A percentile compares a stretch with the other conserved stretches of the same genome.
phyloP scores from a whole-genome alignment of 2,329 filamentous ascomycete genomes.

The Penicillium rolfsii region DNA sequence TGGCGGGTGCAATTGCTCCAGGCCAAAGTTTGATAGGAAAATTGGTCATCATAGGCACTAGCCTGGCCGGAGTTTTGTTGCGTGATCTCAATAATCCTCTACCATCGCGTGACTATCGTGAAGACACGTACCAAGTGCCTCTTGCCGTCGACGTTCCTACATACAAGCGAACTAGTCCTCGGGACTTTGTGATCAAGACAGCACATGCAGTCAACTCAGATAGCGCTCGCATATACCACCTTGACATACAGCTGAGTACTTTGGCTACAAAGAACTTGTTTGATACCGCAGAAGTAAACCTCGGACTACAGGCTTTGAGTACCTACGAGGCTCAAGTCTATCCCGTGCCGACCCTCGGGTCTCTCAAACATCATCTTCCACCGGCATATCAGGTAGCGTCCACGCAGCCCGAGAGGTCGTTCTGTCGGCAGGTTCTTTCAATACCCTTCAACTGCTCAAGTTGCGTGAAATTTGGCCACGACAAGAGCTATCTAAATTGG shows the following conservation, averaged over 20 bases:
- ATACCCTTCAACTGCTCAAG: conserved; percentile 66
- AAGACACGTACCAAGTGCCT: conserved; percentile 62
- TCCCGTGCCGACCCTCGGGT: conserved; percentile 52
- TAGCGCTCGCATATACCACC: conserved; percentile 57
- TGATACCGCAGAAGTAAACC: conserved; percentile 43
- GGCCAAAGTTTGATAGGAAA: conserved; percentile 47
- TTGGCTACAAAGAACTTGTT: conserved; percentile 52
- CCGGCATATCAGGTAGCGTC: conserved; percentile 45
- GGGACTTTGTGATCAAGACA: conserved; percentile 59
- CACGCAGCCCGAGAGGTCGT: conserved; percentile 49
- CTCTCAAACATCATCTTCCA: conserved; percentile 12
- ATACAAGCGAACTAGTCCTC: conserved; percentile 56
- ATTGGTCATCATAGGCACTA: conserved; percentile 46
- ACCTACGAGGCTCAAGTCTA: conserved; percentile 49
- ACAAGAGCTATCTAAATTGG: conserved; percentile 54
- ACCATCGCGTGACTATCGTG: conserved; percentile 49
- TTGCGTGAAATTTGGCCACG: conserved; percentile 63
- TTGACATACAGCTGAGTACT: conserved; percentile 57
- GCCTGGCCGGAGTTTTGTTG: conserved; percentile 51
- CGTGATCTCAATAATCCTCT: conserved; percentile 57
- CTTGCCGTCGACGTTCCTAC: conserved; percentile 55
- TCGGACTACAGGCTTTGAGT: conserved; percentile 53
- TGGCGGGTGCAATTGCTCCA: conserved; percentile 58
- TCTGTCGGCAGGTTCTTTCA: conserved; percentile 58
- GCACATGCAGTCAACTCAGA: conserved; percentile 54